These are phyloP conservation scores for Reutealis trisperma DNA, from an alignment of 345 rosid genomes.

Conservation along the genomic window DNA sequence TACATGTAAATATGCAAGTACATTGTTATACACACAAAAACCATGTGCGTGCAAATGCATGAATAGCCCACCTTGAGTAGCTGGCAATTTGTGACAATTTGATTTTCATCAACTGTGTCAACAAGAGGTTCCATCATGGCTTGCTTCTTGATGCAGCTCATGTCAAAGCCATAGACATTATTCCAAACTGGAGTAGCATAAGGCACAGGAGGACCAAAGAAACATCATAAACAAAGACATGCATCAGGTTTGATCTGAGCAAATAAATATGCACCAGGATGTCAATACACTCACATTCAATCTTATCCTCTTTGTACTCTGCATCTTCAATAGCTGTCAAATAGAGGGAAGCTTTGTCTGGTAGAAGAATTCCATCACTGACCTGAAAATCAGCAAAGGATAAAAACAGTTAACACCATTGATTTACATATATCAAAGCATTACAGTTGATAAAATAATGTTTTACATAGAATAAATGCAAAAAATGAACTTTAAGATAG, in stretches of 20 bases:
- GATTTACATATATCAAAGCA: neutral
- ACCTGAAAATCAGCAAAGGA: constrained; percentile 44
- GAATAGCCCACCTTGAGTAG: constrained; percentile 66
- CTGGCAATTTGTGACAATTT: constrained; percentile 78
- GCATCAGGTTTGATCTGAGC: too few species aligned
- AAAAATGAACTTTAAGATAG: neutral
- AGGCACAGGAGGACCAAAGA: neutral
- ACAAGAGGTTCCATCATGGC: constrained; percentile 98
- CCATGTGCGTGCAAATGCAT: neutral
- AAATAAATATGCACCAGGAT: neutral
- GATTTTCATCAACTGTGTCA: constrained; percentile 91
- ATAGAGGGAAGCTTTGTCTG: constrained; percentile 88
- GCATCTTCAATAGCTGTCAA: constrained; percentile 97
- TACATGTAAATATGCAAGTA: too few species aligned
- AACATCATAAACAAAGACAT: constrained; percentile 7
- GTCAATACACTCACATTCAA: constrained; percentile 65
- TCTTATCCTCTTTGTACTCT: constrained; percentile 92
- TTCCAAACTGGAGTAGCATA: constrained; percentile 70
- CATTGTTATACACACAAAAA: too few species aligned
- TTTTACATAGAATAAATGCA: neutral
- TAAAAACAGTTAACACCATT: neutral
- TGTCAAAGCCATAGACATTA: constrained; percentile 89
- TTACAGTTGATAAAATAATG: neutral
- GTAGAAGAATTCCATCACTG: constrained; percentile 76
- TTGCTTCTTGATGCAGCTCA: constrained; percentile 98